Percentiles rank a stretch among this genome's conserved stretches.
These are phyloP conservation scores for Aurifilum marmelostoma DNA, from an alignment of 2,329 filamentous ascomycete genomes.

Conservation along the genomic window DNA sequence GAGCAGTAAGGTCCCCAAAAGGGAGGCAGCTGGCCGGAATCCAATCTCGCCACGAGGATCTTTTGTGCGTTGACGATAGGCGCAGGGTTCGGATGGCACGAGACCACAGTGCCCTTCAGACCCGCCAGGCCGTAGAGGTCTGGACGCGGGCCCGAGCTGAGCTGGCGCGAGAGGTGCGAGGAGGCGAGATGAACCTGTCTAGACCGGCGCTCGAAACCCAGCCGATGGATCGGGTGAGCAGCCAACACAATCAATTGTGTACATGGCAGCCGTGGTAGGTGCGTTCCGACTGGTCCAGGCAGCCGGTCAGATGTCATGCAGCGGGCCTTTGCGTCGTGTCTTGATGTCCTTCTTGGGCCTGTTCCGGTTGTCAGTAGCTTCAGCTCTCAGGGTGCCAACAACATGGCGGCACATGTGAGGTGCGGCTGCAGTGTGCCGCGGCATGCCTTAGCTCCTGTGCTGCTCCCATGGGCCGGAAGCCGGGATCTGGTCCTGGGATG, in stretches of 20 bases:
- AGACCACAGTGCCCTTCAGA: constrained; percentile 9
- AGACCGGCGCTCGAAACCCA: constrained; percentile 11
- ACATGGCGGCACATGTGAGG: constrained; percentile 26
- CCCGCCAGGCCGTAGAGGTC: constrained; percentile 7
- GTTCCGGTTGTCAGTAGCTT: constrained; percentile 19
- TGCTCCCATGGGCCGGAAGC: constrained; percentile 13
- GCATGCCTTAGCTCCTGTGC: constrained; percentile 12
- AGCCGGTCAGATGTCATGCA: constrained; percentile 23
- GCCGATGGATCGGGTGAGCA: constrained; percentile 16
- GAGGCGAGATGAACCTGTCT: constrained; percentile 26
- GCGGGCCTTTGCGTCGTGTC: constrained; percentile 19
- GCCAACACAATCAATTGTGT: constrained; percentile 19
- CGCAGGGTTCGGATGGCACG: constrained; percentile 8
- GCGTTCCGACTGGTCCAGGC: constrained; percentile 19
- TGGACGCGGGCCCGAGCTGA: constrained; percentile 15
- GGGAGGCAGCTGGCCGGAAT: background rate
- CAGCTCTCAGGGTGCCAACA: constrained; percentile 6
- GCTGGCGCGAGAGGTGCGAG: constrained; percentile 11
- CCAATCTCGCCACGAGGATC: background rate
- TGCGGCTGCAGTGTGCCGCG: constrained; percentile 22
- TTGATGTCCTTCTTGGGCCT: constrained; percentile 23
- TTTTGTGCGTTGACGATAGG: background rate
- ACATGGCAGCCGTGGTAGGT: constrained; percentile 8
- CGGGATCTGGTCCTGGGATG: constrained; percentile 15
- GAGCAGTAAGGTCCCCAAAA: background rate